Percentiles rank a stretch among this genome's conserved stretches.
Evolutionary conservation across 2,329 filamentous ascomycete genomes (phyloP).

Genomic region (Diaporthe capsici): DNA sequence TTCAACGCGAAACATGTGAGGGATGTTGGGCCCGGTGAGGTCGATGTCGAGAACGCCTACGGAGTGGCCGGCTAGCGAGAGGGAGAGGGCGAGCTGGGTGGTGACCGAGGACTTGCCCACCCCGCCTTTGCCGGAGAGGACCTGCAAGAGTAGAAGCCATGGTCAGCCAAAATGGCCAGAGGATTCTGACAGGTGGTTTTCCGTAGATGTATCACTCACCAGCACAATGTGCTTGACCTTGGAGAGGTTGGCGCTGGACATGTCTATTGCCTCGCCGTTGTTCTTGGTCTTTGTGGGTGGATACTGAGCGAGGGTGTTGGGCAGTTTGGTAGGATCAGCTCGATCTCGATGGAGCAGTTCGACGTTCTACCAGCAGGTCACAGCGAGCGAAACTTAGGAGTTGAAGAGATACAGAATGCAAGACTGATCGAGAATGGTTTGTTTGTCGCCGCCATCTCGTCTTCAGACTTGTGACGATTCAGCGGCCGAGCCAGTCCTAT

Average conservation of each 20-base stretch:
- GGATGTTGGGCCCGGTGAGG: conserved; percentile 95
- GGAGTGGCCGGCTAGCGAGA: conserved; percentile 86
- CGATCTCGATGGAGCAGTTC: not conserved
- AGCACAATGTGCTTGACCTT: conserved; percentile 85
- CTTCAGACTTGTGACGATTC: not conserved
- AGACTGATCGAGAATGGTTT: not conserved
- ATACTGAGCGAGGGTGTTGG: not conserved
- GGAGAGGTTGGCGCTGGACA: conserved; percentile 68
- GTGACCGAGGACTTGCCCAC: conserved; percentile 99
- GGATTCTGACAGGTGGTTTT: not conserved
- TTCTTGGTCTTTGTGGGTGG: not conserved
- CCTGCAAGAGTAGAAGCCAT: conserved; percentile 53
- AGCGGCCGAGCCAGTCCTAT: not conserved
- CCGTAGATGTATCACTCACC: conserved; percentile 51
- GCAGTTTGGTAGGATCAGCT: not conserved
- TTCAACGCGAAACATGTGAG: conserved; percentile 93
- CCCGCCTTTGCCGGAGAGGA: conserved; percentile 96
- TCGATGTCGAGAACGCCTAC: conserved; percentile 98
- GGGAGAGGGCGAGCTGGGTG: conserved; percentile 91
- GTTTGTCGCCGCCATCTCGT: conserved; percentile 33
- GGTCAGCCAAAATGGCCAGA: conserved; percentile 28
- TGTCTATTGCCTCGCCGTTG: conserved; percentile 48
- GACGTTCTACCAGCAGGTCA: not conserved
- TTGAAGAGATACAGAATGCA: too few relatives aligned
- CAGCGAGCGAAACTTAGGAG: not conserved